Percentiles rank a stretch among this genome's conserved stretches.
phyloP scores from a whole-genome alignment of 2,329 filamentous ascomycete species.

The Truncatella angustata region DNA sequence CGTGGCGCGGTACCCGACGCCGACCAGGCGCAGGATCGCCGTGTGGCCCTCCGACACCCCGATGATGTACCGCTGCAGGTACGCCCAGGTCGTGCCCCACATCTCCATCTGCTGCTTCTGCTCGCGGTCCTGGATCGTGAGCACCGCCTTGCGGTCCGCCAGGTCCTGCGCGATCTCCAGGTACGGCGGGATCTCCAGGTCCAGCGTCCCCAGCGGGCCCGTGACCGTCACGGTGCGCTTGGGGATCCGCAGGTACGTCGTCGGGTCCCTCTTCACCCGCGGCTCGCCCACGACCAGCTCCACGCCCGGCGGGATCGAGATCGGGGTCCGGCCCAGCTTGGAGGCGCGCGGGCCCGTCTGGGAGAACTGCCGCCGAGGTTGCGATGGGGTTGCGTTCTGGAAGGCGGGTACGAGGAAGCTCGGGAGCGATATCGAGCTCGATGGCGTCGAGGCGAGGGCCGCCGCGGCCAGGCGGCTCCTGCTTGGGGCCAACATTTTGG shows the following conservation, averaged over 20 bases:
- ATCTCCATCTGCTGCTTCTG: conserved; percentile 81
- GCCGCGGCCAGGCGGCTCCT: conserved; percentile 59
- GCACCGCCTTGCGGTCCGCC: conserved; percentile 58
- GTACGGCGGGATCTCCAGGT: conserved; percentile 76
- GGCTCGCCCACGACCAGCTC: conserved; percentile 70
- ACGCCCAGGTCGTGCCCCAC: conserved; percentile 91
- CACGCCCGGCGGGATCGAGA: conserved; percentile 82
- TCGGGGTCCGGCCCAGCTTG: conserved; percentile 80
- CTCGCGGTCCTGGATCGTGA: conserved; percentile 68
- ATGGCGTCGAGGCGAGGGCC: conserved; percentile 42
- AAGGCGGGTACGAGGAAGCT: conserved; percentile 73
- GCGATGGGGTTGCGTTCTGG: conserved; percentile 37
- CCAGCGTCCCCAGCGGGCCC: conserved; percentile 79
- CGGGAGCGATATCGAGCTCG: conserved; percentile 56
- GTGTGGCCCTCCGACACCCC: conserved; percentile 97
- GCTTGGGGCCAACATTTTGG: conserved; percentile 63
- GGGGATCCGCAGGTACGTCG: conserved; percentile 59
- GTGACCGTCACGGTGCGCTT: conserved; percentile 71
- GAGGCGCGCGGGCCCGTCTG: conserved; percentile 66
- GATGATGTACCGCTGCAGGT: conserved; percentile 85
- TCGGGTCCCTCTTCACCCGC: conserved; percentile 49
- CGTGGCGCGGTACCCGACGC: conserved; percentile 90
- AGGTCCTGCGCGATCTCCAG: conserved; percentile 69
- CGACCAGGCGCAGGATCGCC: conserved; percentile 86
- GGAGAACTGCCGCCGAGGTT: conserved; percentile 62